Evolutionary conservation across 495 filamentous ascomycete genomes (phyloP), one percentile per base, ranked within the genome.

Genomic region (Xylaria telfairii): DNA sequence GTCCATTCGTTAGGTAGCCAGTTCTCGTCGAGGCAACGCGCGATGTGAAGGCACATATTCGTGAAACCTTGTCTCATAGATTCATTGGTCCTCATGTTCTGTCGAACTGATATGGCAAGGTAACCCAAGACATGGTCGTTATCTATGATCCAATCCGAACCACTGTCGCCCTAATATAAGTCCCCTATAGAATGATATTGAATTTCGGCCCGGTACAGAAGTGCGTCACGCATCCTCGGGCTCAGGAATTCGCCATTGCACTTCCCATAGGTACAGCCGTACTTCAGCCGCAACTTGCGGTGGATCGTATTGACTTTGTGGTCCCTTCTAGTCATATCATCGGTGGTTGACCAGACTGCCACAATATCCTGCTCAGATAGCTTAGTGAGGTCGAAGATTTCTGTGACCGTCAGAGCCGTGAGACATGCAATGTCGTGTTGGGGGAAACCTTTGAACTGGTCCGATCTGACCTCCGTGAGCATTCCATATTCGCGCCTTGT

Each of bases 191-290:
- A 24, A 6, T 42, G 37, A 62, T 62, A 12, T 21, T 42, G 59
- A 26, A 17, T 7, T 12, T 62, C 37, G 37, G 59, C 59, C 21
- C 44, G n/a, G 19, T 0, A 15, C 7, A 75, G 56, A 24, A 82
- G 69, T 61, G 75, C 73, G 57, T 51, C 64, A 59, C 56, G 75
- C 78, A 81, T 82, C 70, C 75, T 74, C 51, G 80, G 75, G 53
- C 73, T 79, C 49, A 81, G 56, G 71, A 80, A 76, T 47, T 78
- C 76, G 60, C 69, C 72, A 24, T 79, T 54, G 57, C 79, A 82
- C 60, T 77, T 44, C 65, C 77, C 75, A 66, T 76, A 82, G 56
- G 72, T 62, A 6, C 59, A 62, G 59, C 59, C 59, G 37, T 62
- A 44, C 39, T 62, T 42, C 5, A 62, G 59, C 17, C 59, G 39